Conservation (phyloP, 768 basidiomycete species). For the Tubosaeta brunneosetosa region DNA sequence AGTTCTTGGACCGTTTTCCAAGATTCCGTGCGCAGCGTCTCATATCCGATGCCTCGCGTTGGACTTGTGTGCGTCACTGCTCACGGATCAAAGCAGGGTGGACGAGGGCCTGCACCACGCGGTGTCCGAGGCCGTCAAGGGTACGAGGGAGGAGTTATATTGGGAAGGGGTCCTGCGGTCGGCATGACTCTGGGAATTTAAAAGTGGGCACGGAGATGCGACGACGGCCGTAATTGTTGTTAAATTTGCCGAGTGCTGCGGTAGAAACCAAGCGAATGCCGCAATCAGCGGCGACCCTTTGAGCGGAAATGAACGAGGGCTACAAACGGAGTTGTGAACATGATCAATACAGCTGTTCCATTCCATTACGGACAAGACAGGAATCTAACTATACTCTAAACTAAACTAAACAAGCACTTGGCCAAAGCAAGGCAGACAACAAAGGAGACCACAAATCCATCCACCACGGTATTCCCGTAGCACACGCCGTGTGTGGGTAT, state of each 20-base stretch:
- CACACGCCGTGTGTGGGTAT: conserved; percentile 21
- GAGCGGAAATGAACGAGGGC: neutral
- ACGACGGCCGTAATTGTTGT: neutral
- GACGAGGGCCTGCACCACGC: conserved; percentile 20
- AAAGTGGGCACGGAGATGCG: neutral
- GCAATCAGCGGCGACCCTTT: conserved; percentile 2
- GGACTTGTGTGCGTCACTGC: conserved; percentile 48
- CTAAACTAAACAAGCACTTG: conserved; percentile 24
- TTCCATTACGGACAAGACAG: conserved; percentile 10
- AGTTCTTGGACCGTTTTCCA: conserved; percentile 72
- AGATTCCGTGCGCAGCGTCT: conserved; percentile 43
- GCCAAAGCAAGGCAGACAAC: conserved; percentile 31
- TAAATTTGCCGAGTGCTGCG: conserved; percentile 14
- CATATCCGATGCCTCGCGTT: conserved; percentile 54
- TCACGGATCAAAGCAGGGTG: conserved; percentile 11
- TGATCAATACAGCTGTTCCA: neutral
- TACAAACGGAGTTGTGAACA: neutral
- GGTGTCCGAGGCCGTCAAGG: conserved; percentile 25
- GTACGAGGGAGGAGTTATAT: conserved; percentile 25
- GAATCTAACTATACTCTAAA: conserved; percentile 7
- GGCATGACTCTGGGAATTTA: neutral
- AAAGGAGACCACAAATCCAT: conserved; percentile 19
- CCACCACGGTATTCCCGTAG: conserved; percentile 26
- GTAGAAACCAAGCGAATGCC: conserved; percentile 9
- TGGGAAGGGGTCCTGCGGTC: conserved; percentile 20